These are phyloP conservation scores for Kwoniella newhampshirensis DNA, from an alignment of 768 basidiomycete genomes.

Conservation along the genomic window DNA sequence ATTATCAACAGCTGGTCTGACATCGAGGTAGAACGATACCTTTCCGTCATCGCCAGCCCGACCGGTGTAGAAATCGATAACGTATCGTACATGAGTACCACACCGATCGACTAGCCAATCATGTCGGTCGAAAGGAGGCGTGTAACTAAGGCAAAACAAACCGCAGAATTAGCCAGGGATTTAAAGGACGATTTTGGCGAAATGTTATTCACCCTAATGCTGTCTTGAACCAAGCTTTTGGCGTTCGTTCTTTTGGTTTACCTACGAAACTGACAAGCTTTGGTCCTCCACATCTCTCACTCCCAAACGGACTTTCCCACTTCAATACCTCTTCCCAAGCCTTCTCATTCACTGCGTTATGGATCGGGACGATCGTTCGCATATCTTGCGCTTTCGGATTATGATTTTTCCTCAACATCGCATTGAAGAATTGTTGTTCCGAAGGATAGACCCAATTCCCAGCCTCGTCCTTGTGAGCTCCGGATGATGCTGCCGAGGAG, in stretches of 20 bases:
- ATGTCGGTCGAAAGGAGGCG: constrained; percentile 92
- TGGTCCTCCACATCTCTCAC: constrained; percentile 63
- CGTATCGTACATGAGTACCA: constrained; percentile 81
- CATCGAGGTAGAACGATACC: constrained; percentile 89
- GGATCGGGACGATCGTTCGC: constrained; percentile 93
- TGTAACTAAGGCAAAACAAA: constrained; percentile 62
- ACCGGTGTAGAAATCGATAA: constrained; percentile 98
- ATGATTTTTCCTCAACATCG: constrained; percentile 92
- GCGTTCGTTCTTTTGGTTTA: constrained; percentile 72
- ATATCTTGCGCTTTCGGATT: constrained; percentile 81
- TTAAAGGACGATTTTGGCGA: not conserved
- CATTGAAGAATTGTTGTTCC: constrained; percentile 96
- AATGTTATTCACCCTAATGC: constrained; percentile 71
- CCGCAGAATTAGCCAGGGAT: not conserved
- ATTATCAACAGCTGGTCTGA: constrained; percentile 86
- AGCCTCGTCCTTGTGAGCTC: constrained; percentile 30
- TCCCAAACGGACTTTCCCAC: constrained; percentile 80
- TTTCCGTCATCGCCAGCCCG: constrained; percentile 50
- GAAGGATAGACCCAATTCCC: constrained; percentile 96
- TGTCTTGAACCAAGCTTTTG: constrained; percentile 76
- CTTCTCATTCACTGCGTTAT: constrained; percentile 97
- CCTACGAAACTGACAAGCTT: constrained; percentile 69
- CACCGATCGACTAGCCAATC: constrained; percentile 97
- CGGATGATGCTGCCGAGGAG: constrained; percentile 54
- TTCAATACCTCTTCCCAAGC: constrained; percentile 78